Evolutionary conservation across 2,329 filamentous ascomycete genomes (phyloP).

Genomic region (Penicillium corylophilum): DNA sequence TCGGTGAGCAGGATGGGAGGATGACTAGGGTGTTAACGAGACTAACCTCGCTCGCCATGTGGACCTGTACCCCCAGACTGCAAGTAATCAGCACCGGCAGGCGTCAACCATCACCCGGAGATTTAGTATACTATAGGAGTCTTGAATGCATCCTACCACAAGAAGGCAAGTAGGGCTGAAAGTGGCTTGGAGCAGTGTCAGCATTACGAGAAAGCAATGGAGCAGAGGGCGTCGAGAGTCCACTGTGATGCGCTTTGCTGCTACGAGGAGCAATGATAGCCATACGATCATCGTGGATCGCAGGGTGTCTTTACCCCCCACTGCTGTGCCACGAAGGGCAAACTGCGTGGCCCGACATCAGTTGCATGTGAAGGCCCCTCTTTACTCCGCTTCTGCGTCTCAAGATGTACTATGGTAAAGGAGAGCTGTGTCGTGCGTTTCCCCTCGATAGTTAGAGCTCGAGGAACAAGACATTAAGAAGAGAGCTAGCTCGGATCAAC

Average conservation of each 20-base stretch:
- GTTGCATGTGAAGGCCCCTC: conserved; percentile 20
- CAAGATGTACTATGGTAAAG: too few species aligned
- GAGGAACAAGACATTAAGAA: too few species aligned
- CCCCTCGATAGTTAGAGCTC: too few species aligned
- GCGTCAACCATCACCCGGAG: neutral
- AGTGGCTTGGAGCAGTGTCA: neutral
- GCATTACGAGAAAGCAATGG: neutral
- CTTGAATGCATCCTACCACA: neutral
- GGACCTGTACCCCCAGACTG: neutral
- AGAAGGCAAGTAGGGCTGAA: neutral
- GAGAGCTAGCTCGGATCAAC: neutral
- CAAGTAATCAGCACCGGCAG: neutral
- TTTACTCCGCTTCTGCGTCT: conserved; percentile 12
- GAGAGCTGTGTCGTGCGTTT: too few species aligned
- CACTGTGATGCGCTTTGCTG: neutral
- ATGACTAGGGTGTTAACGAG: neutral
- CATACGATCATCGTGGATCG: neutral
- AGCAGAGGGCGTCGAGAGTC: neutral
- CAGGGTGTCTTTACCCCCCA: neutral
- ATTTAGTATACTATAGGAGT: neutral
- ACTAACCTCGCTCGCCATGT: neutral
- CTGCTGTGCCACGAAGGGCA: neutral
- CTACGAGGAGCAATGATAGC: neutral
- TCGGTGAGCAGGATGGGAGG: neutral
- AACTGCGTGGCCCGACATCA: neutral